A percentile compares a stretch with the other conserved stretches of the same genome.
phyloP scores from a whole-genome alignment of 495 filamentous ascomycete species.

The Penicillium odoratum region DNA sequence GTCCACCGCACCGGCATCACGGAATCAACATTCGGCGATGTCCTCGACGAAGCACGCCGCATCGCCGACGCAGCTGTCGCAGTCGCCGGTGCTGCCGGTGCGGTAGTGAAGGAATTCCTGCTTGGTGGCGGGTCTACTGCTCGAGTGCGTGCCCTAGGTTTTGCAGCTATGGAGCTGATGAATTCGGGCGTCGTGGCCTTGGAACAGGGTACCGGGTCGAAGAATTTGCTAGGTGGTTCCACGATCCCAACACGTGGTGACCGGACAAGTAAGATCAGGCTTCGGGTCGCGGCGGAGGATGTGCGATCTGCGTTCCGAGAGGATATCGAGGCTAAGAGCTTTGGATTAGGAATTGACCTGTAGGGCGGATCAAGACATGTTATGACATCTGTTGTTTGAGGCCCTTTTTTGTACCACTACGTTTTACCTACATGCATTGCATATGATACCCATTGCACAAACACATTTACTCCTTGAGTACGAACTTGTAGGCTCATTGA shows the following conservation, averaged over 20 bases:
- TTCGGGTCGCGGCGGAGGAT: slow-evolving; percentile 87
- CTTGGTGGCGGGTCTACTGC: slow-evolving; percentile 45
- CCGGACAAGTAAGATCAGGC: slow-evolving; percentile 78
- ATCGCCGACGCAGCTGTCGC: slow-evolving; percentile 60
- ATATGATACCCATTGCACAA: slow-evolving; percentile 32
- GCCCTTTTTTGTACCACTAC: slow-evolving; percentile 8
- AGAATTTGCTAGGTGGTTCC: slow-evolving; percentile 33
- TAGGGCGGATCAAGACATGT: slow-evolving; percentile 17
- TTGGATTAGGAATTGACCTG: slow-evolving; percentile 54
- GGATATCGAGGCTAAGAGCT: slow-evolving; percentile 78
- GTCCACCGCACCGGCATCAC: slow-evolving; percentile 80
- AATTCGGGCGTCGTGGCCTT: slow-evolving; percentile 85
- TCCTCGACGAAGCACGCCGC: slow-evolving; percentile 83
- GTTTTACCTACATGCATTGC: slow-evolving; percentile 4
- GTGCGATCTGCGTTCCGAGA: slow-evolving; percentile 83
- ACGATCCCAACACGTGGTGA: slow-evolving; percentile 64
- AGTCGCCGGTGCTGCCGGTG: slow-evolving; percentile 41
- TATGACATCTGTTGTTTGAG: neutral
- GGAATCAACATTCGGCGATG: slow-evolving; percentile 86
- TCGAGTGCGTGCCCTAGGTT: slow-evolving; percentile 65
- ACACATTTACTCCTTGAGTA: neutral
- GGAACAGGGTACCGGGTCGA: slow-evolving; percentile 54
- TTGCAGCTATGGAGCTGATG: slow-evolving; percentile 75
- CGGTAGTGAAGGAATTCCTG: slow-evolving; percentile 43
- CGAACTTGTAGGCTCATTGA: neutral